A percentile compares a stretch with the other conserved stretches of the same genome.
These are phyloP conservation scores for Ustilago nuda DNA, from an alignment of 1,284 basidiomycete species.

Conservation along the genomic window DNA sequence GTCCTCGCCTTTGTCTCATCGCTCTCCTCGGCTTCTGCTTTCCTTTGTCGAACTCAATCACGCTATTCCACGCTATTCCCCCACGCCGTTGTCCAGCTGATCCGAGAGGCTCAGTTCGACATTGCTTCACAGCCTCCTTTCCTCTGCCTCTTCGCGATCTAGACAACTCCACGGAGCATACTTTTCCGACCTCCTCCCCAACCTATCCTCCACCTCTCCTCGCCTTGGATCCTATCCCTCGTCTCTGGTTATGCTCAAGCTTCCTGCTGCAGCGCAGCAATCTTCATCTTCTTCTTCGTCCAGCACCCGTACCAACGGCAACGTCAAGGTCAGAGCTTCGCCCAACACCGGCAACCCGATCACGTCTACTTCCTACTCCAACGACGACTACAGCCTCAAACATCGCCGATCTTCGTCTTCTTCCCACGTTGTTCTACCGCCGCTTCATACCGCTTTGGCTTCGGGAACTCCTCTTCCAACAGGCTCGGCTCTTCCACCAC, in stretches of 20 bases:
- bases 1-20: constrained; percentile 3
- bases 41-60: neutral
- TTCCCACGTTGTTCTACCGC: constrained; percentile 36
- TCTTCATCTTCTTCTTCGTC: constrained; percentile 14
- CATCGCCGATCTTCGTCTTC: constrained; percentile 18
- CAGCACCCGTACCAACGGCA: neutral
- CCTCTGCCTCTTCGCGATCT: neutral
- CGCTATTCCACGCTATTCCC: neutral
- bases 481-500: constrained; percentile 29
- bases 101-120: constrained; percentile 8
- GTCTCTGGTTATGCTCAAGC: constrained; percentile 28
- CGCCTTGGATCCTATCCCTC: constrained; percentile 1
- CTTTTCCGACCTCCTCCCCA: neutral
- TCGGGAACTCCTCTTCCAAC: constrained; percentile 9
- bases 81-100: constrained; percentile 11
- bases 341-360: constrained; percentile 7
- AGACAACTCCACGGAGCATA: constrained; percentile 8
- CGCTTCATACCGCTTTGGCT: constrained; percentile 30
- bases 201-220: neutral
- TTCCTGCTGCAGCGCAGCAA: constrained; percentile 16
- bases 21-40: neutral
- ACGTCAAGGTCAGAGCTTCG: constrained; percentile 12
- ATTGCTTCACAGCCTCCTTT: neutral
- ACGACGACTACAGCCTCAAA: constrained; percentile 1
- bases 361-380: neutral